These are phyloP conservation scores for Yamadazyma sp. DNA, from an alignment of 805 yeast species.

Conservation along the genomic window DNA sequence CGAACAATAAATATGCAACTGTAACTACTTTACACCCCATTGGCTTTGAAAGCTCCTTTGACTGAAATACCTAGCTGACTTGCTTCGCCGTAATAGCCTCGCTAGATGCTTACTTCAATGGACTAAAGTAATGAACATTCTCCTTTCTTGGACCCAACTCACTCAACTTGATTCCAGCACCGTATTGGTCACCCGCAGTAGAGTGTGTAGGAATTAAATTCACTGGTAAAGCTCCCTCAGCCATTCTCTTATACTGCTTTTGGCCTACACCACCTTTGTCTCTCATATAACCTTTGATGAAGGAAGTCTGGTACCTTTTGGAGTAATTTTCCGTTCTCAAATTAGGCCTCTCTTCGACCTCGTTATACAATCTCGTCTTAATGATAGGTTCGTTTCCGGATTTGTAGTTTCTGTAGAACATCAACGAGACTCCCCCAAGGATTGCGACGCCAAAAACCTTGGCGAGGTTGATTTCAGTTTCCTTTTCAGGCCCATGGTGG, in stretches of 20 bases:
- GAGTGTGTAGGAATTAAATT: constrained; percentile 42
- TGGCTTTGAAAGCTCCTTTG: too few relatives aligned
- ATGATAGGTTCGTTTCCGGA: constrained; percentile 36
- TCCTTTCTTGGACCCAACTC: constrained; percentile 48
- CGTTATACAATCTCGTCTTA: constrained; percentile 37
- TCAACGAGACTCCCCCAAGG: constrained; percentile 35
- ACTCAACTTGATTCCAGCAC: constrained; percentile 44
- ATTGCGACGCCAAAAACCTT: constrained; percentile 44
- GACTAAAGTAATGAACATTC: constrained; percentile 41
- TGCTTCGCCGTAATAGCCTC: too few relatives aligned
- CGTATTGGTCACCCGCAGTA: constrained; percentile 40
- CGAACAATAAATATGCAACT: constrained; percentile 3
- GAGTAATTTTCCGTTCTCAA: constrained; percentile 38
- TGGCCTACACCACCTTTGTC: constrained; percentile 49
- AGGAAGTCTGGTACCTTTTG: constrained; percentile 41
- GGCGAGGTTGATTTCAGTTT: constrained; percentile 38
- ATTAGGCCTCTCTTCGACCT: constrained; percentile 30
- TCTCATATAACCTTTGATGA: constrained; percentile 40
- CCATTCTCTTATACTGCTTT: constrained; percentile 36
- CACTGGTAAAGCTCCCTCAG: constrained; percentile 26
- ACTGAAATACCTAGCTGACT: too few relatives aligned
- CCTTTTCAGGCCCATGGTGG: constrained; percentile 23
- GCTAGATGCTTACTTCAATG: constrained; percentile 23
- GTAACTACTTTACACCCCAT: constrained; percentile 1
- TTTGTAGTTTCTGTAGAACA: constrained; percentile 30